Conservation (phyloP, 352 stramenopile genomes). For the Phytophthora megakarya region DNA sequence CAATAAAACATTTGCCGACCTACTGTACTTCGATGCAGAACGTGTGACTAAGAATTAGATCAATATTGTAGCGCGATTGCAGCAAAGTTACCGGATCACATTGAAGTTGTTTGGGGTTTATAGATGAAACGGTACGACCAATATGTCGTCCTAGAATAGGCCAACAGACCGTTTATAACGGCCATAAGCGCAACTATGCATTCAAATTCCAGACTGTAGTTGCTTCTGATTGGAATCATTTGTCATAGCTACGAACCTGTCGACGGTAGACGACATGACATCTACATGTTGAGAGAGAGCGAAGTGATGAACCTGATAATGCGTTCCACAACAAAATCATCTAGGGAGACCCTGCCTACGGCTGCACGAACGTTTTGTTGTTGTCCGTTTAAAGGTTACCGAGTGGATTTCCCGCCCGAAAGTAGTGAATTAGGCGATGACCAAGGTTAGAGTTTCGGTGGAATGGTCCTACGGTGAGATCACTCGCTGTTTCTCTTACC, state of each 20-base stretch:
- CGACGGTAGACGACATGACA: slow-evolving; percentile 2
- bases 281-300: slow-evolving; percentile 1
- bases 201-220: slow-evolving; percentile 11
- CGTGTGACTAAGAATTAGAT: too few relatives aligned
- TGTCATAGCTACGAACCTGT: not conserved
- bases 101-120: too few relatives aligned
- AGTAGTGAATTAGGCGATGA: not conserved
- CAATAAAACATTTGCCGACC: too few relatives aligned
- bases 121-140: slow-evolving; percentile 1
- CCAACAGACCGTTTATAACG: slow-evolving; percentile 1
- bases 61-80: too few relatives aligned
- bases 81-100: too few relatives aligned
- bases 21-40: too few relatives aligned
- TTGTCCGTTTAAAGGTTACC: not conserved
- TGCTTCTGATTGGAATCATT: slow-evolving; percentile 5
- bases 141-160: slow-evolving; percentile 1
- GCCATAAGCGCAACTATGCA: slow-evolving; percentile 5
- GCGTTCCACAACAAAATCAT: not conserved
- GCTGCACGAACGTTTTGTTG: slow-evolving; percentile 6
- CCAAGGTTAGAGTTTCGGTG: not conserved
- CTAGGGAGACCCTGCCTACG: not conserved
- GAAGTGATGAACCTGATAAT: not conserved
- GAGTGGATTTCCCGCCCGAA: not conserved
- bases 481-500: not conserved
- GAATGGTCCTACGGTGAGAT: slow-evolving; percentile 7